Evolutionary conservation across 371 early-diverging fungal genomes (phyloP), one percentile per base, ranked within the genome.

Genomic region (Apophysomyces sp.): DNA sequence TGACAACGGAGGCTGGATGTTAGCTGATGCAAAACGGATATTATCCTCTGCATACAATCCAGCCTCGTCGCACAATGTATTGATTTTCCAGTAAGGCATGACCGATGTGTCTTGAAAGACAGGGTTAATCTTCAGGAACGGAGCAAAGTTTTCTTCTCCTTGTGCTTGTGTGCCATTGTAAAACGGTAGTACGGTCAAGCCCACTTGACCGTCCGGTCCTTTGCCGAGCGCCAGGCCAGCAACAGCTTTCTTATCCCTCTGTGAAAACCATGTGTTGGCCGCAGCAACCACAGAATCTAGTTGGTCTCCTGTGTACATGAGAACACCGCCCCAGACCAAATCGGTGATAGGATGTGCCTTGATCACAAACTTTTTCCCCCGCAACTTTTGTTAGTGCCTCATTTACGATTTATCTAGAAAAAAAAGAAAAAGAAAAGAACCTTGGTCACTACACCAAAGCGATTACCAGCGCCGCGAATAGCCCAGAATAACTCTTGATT

Each of bases 401-500:
- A 11, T 54, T 24, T 28, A 12, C 41, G 9, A 37, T n/a, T 59
- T 37, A 13, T 11, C 11, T 18, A n/a, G 21, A 44, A 44, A n/a
- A 44, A 44, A 44, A 9, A 21, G 21, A 26, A 21, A 21, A 21
- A 21, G 21, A 44, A 21, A 44, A 4, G 6, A 16, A 70, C 71
- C 61, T 72, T 72, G 15, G 81, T 82, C 15, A 86, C 82, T 7
- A 86, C 75, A n/a, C 84, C 89, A 64, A 68, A 85, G 3, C 84
- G 83, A 24, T 77, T 77, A 9, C 86, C 86, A 5, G 84, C 86
- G 28, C 87, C 89, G 28, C 89, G 80, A n/a, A 86, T 62, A 2
- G 83, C 84, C 70, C 77, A 86, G 63, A 82, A 88, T 11, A 88
- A 65, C 44, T 88, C 86, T 2, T 63, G 7, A 59, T 88, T 77